Evolutionary conservation across 129 eudicot species (phyloP).

Genomic region (Flaveria linearis): DNA sequence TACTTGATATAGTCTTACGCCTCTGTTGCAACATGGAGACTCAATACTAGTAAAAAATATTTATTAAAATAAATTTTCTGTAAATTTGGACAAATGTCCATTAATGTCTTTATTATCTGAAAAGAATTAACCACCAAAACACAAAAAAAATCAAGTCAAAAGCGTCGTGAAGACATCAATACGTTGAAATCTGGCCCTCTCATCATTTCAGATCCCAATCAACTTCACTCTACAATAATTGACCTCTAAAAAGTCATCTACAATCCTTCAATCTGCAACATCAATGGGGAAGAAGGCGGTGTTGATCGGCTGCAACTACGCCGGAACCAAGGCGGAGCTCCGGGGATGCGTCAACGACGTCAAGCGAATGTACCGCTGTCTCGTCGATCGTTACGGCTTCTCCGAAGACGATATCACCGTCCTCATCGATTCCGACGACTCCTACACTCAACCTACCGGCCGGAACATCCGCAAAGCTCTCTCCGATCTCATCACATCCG

Average conservation of each 20-base stretch:
- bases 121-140: neutral
- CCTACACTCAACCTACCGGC: constrained; percentile 75
- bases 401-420: constrained; percentile 61
- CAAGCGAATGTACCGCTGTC: constrained; percentile 55
- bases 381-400: constrained; percentile 70
- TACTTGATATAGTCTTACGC: no score
- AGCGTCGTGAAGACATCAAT: constrained; percentile 19
- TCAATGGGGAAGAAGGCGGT: constrained; percentile 86
- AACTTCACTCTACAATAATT: constrained; percentile 10
- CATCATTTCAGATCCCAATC: neutral
- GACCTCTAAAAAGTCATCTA: neutral
- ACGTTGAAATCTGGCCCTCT: no score
- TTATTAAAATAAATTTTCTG: no score
- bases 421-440: constrained; percentile 75
- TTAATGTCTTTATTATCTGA: neutral
- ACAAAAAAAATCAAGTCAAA: neutral
- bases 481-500: constrained; percentile 59
- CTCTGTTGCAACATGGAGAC: no score
- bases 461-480: constrained; percentile 70
- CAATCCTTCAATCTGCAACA: neutral
- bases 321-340: constrained; percentile 89
- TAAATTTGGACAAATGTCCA: no score
- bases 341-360: constrained; percentile 92
- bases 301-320: constrained; percentile 84
- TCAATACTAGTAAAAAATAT: no score